A percentile compares a stretch with the other conserved stretches of the same genome.
phyloP scores from a whole-genome alignment of 768 basidiomycete genomes.

The Trametes gibbosa region DNA sequence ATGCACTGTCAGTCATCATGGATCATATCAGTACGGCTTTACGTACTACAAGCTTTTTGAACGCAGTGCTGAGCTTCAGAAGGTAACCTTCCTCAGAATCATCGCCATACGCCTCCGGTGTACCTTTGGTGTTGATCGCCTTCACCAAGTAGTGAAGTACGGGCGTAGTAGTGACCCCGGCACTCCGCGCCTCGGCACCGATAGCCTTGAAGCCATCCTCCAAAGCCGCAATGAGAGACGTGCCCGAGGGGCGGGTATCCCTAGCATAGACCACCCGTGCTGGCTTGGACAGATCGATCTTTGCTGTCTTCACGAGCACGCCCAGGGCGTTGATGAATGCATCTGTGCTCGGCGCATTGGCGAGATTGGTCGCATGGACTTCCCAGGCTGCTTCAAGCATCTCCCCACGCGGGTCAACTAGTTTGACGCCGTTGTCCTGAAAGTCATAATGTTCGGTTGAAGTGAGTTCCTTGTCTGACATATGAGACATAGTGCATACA shows the following conservation, averaged over 20 bases:
- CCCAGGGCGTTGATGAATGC: constrained; percentile 69
- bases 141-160: constrained; percentile 93
- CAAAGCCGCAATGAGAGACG: constrained; percentile 69
- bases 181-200: constrained; percentile 64
- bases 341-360: constrained; percentile 76
- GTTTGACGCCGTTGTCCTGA: constrained; percentile 98
- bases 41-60: constrained; percentile 82
- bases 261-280: constrained; percentile 86
- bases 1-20: not conserved
- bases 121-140: constrained; percentile 83
- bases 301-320: constrained; percentile 54
- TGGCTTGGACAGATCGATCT: constrained; percentile 78
- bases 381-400: constrained; percentile 98
- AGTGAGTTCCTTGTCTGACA: not conserved
- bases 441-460: not conserved
- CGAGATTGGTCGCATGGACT: constrained; percentile 75
- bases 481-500: constrained; percentile 41
- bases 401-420: constrained; percentile 95
- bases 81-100: constrained; percentile 84
- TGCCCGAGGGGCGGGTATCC: constrained; percentile 90
- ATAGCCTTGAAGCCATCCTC: constrained; percentile 81
- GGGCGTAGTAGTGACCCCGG: constrained; percentile 89
- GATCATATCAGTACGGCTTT: constrained; percentile 14
- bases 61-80: constrained; percentile 75
- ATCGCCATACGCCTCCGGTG: constrained; percentile 73